Base-by-base conservation (phyloP, 2,329 filamentous ascomycete species). In the Bipolaris oryzae region DNA sequence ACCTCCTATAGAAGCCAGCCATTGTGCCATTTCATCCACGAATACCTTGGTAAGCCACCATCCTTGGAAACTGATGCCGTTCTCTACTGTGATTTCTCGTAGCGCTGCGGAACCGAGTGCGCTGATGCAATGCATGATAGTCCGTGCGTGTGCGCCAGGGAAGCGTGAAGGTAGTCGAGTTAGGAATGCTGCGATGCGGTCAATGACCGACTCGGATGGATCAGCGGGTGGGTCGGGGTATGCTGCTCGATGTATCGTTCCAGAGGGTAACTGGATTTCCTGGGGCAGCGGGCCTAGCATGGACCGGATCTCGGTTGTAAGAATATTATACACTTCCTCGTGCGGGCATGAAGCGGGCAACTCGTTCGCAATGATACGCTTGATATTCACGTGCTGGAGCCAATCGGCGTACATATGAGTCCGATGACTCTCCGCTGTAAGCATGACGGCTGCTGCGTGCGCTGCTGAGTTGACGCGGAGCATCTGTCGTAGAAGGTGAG, bases 1-100 rank as follows among this genome's bases (percentile, higher is more conserved):
- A 0, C 94, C 94, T 48, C 93, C 94, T 67, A 93, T 88, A 69
- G 96, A 92, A 0, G 91, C 92, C 64, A 96, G 82, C 84, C 96
- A 97, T 55, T 89, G 84, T 47, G 92, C 87, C 91, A 96, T 96
- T 78, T 98, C 94, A 70, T 97, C 93, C 50, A 97, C 85, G 83
- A 94, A 98, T 55, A 94, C 93, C 74, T 97, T 96, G 3, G 92
- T 92, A 55, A 97, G 90, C 91, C 91, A 95, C 92, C 92, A 96
- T 5, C 90, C 88, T n/a, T 90, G 89, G 70, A 94, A 96, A 70
- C 89, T 93, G 71, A 88, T 87, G 16, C 89, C 90, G 62, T 90
- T 88, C 38, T 86, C 83, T 48, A 95, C 87, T 0, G 91, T 95
- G 55, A 96, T 84, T 67, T 96, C 92, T 52, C 91, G 84, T 80